A percentile compares a stretch with the other conserved stretches of the same genome.
phyloP scores from a whole-genome alignment of 495 filamentous ascomycete species.

The Hypoxylon subgilvum region DNA sequence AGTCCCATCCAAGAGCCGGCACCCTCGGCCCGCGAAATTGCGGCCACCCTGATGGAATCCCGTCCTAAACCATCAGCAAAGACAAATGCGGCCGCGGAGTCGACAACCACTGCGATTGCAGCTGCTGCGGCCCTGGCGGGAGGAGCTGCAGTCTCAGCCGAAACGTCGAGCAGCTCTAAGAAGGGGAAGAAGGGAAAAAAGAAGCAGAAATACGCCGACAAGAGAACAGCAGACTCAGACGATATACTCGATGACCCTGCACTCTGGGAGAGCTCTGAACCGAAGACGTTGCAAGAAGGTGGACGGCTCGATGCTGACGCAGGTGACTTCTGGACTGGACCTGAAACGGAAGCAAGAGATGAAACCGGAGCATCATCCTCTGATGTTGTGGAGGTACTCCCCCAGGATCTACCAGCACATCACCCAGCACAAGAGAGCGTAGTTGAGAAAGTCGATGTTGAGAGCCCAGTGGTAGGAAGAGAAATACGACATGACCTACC shows the following conservation, averaged over 20 bases:
- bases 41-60: constrained; percentile 23
- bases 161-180: constrained; percentile 39
- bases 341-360: constrained; percentile 11
- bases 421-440: not conserved
- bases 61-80: constrained; percentile 6
- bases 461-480: constrained; percentile 32
- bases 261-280: constrained; percentile 62
- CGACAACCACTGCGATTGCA: constrained; percentile 23
- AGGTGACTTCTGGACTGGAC: constrained; percentile 26
- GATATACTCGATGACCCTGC: constrained; percentile 53
- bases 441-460: constrained; percentile 10
- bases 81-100: constrained; percentile 18
- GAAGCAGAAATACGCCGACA: constrained; percentile 39
- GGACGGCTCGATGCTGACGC: constrained; percentile 41
- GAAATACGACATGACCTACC: constrained; percentile 27
- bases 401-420: not conserved
- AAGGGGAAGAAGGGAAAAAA: constrained; percentile 35
- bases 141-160: constrained; percentile 35
- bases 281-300: constrained; percentile 32
- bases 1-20: constrained; percentile 5
- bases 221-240: constrained; percentile 44
- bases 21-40: constrained; percentile 28
- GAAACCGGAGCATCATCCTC: not conserved
- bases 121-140: constrained; percentile 32
- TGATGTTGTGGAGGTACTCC: constrained; percentile 3